Conservation (phyloP, 495 filamentous ascomycete species). For the Zalerion maritima region DNA sequence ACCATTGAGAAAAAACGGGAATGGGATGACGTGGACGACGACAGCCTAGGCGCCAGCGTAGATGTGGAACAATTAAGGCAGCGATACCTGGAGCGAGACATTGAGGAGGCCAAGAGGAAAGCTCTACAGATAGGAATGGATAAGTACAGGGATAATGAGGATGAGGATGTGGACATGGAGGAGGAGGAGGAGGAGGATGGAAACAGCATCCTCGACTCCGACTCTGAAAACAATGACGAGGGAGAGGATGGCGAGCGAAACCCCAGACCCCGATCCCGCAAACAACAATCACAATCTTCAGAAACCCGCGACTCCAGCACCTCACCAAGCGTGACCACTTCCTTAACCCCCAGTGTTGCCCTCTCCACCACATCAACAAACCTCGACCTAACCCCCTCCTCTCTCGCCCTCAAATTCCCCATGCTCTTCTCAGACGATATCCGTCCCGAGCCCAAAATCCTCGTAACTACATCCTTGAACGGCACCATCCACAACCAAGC, state of each 20-base stretch:
- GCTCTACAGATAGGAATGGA: conserved; percentile 21
- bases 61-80: conserved; percentile 66
- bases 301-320: conserved; percentile 25
- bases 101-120: conserved; percentile 38
- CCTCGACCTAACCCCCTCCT: conserved; percentile 54
- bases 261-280: no score
- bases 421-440: conserved; percentile 57
- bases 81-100: conserved; percentile 50
- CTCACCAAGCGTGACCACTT: conserved; percentile 36
- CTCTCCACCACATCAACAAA: conserved; percentile 57
- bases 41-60: conserved; percentile 58
- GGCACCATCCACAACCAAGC: conserved; percentile 75
- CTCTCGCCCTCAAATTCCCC: conserved; percentile 60
- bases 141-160: conserved; percentile 30
- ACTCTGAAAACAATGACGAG: conserved; percentile 32
- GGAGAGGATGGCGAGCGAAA: conserved; percentile 28
- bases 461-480: conserved; percentile 79
- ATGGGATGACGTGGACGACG: conserved; percentile 84
- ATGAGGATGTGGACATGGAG: conserved; percentile 26
- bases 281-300: neutral
- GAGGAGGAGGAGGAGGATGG: conserved; percentile 42
- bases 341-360: conserved; percentile 29
- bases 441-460: conserved; percentile 52
- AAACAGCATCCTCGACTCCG: conserved; percentile 59
- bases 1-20: conserved; percentile 82